These are phyloP conservation scores for Tolypocladium amazonense DNA, from an alignment of 2,329 filamentous ascomycete species.

Conservation along the genomic window DNA sequence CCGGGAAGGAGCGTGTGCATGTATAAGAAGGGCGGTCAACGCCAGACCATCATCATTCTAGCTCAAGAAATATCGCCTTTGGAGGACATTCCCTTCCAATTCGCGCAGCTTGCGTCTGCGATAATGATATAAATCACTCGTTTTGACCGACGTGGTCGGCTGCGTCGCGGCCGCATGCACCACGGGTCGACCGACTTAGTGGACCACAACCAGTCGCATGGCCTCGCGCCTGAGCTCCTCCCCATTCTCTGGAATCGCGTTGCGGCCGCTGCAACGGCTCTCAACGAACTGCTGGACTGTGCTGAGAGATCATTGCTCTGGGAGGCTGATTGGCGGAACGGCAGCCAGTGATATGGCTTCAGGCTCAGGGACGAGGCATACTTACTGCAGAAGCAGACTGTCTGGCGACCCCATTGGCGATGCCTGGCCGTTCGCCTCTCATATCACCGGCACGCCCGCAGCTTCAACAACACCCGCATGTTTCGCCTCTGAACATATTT, in stretches of 20 bases:
- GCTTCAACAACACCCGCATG: not conserved
- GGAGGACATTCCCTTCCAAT: not conserved
- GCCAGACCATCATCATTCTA: not conserved
- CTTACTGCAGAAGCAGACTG: not conserved
- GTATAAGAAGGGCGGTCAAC: conserved; percentile 4
- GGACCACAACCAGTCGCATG: not conserved
- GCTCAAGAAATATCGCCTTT: not conserved
- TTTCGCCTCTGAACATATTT: not conserved
- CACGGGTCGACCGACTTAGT: too few species aligned
- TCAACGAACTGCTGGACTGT: not conserved
- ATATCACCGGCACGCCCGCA: not conserved
- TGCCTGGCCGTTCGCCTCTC: not conserved
- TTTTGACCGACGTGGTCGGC: not conserved
- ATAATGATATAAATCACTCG: not conserved
- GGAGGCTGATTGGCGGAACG: conserved; percentile 5
- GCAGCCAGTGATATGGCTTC: conserved; percentile 6
- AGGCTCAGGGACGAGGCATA: not conserved
- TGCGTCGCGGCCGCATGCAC: too few species aligned
- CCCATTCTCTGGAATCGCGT: not conserved
- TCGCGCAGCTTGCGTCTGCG: not conserved
- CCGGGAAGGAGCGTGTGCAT: not conserved
- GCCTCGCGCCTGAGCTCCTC: not conserved
- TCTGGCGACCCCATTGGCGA: not conserved
- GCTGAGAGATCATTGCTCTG: not conserved
- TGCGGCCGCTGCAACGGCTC: not conserved